A percentile compares a stretch with the other conserved stretches of the same genome.
Evolutionary conservation across 78 protist species (phyloP).

Genomic region (Blattamonas nauphoetae): DNA sequence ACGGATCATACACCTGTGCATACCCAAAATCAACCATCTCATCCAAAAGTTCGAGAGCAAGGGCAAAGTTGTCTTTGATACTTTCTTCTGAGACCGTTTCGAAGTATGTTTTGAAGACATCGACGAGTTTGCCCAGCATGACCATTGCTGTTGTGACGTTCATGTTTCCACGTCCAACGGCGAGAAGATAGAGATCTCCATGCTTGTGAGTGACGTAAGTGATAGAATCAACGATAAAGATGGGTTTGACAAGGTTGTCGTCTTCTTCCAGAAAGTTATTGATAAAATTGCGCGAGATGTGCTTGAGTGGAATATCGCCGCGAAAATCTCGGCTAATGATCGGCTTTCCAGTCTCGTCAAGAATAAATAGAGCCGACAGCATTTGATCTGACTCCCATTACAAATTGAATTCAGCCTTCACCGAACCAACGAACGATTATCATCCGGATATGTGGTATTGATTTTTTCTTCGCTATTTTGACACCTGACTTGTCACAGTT

Average conservation of each 20-base stretch:
- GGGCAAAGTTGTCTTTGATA: conserved; percentile 92
- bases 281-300: background rate
- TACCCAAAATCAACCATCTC: conserved; percentile 97
- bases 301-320: conserved; percentile 42
- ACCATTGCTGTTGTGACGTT: conserved; percentile 67
- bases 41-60: conserved; percentile 92
- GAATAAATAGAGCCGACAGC: conserved; percentile 35
- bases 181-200: conserved; percentile 74
- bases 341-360: conserved; percentile 44
- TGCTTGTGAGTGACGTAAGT: conserved; percentile 76
- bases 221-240: conserved; percentile 63
- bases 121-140: conserved; percentile 73
- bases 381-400: too few relatives aligned
- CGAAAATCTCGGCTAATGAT: conserved; percentile 41
- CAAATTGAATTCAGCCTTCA: too few relatives aligned
- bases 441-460: too few relatives aligned
- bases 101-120: conserved; percentile 69
- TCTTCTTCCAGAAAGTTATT: conserved; percentile 55
- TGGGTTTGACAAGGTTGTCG: conserved; percentile 59
- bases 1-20: conserved; percentile 12
- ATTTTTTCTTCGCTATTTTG: too few relatives aligned
- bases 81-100: conserved; percentile 81
- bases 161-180: conserved; percentile 73
- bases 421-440: too few relatives aligned
- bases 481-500: too few relatives aligned